Conservation (phyloP, 1,284 basidiomycete species). For the Omphalotus olearius region DNA sequence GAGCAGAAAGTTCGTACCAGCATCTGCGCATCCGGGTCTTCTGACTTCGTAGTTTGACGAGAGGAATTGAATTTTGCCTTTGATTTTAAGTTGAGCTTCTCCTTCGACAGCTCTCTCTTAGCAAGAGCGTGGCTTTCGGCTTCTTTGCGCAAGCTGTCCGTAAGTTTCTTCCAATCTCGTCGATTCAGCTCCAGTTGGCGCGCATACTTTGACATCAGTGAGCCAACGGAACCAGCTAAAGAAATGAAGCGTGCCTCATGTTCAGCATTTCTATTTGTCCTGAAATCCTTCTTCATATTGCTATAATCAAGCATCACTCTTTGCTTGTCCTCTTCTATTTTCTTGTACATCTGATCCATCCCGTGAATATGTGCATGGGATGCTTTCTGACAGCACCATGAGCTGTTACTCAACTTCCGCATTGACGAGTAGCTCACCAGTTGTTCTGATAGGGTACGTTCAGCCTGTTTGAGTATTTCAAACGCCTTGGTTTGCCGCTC, state of each 20-base stretch:
- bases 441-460: constrained; percentile 55
- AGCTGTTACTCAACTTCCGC: neutral
- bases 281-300: neutral
- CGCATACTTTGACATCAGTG: constrained; percentile 13
- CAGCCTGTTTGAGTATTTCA: constrained; percentile 66
- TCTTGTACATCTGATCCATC: neutral
- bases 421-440: constrained; percentile 38
- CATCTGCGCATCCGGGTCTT: constrained; percentile 6
- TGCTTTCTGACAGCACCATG: neutral
- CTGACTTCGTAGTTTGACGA: constrained; percentile 4
- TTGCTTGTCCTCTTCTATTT: neutral
- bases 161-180: too few relatives aligned
- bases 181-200: too few relatives aligned
- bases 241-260: neutral
- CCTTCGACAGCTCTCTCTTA: constrained; percentile 51
- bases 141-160: constrained; percentile 26
- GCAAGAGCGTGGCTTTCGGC: constrained; percentile 44
- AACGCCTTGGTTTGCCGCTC: constrained; percentile 81
- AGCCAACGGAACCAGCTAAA: constrained; percentile 19
- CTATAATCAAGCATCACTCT: neutral
- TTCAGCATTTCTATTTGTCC: neutral
- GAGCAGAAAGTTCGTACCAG: constrained; percentile 5
- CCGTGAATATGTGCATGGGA: neutral
- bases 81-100: constrained; percentile 38
- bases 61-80: constrained; percentile 29